Evolutionary conservation across 2,329 filamentous ascomycete genomes (phyloP), one percentile per base, ranked within the genome.

Genomic region (Aspergillus unguis): DNA sequence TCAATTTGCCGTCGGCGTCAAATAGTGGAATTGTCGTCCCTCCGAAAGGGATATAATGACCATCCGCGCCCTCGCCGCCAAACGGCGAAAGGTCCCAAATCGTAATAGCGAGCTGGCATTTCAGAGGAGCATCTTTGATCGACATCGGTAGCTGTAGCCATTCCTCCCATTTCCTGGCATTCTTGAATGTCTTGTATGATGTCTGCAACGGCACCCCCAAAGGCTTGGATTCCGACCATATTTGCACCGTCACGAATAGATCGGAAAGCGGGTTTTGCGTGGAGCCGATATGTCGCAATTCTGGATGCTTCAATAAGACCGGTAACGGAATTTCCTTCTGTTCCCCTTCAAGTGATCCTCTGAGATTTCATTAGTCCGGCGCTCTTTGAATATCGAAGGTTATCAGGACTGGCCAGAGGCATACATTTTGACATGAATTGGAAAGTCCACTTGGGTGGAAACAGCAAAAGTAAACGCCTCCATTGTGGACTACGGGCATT

Each of bases 221-320:
- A 33, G 92, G 91, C 70, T 99, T 99, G 28, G 92, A 96, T 64
- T 95, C 91, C 9, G 92, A 90, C 87, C 92, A 99, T 64, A 97
- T 82, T 71, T 97, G 94, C 6, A 87, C 88, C 0, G 92, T 96
- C 44, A 95, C 86, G 67, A 92, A 96, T 44, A 99, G 85, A 69
- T 99, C 94, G 27, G 91, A 96, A 67, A 87, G 77, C 0, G 86
- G 78, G 71, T 88, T 91, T 57, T 85, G 83, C 64, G 92, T 94
- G 23, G 92, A 96, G 46, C 90, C 92, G 50, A 94, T 81, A 68
- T 97, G 88, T 58, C 91, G 85, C 29, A 97, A 79, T 51, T 95
- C 88, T 0, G 92, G 85, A 51, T 85, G 81, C 56, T 87, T 83
- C 42, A 96, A 75, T 26, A 97, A 81, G 1, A 85, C 87, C 1